These are phyloP conservation scores for Aegle marmelos DNA, from an alignment of 345 rosid genomes.

Conservation along the genomic window DNA sequence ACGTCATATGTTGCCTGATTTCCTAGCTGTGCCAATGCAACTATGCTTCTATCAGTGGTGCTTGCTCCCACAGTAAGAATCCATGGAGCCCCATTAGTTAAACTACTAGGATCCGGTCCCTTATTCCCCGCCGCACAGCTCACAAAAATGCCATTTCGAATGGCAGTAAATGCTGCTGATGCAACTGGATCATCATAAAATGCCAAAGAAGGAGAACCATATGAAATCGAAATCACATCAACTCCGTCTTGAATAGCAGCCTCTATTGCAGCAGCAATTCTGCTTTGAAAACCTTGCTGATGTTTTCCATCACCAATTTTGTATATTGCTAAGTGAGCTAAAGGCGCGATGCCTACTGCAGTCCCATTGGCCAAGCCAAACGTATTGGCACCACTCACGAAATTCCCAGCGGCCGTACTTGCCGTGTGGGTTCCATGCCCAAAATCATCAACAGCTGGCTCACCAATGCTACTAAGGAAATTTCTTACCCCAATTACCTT, in stretches of 20 bases:
- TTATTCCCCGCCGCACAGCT: constrained; percentile 52
- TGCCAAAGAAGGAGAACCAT: constrained; percentile 35
- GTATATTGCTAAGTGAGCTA: no score
- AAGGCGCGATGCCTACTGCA: no score
- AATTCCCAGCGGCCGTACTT: no score
- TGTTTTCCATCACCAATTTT: no score
- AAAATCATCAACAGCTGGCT: not conserved
- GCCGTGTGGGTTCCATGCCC: no score
- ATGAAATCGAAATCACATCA: constrained; percentile 47
- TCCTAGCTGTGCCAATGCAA: constrained; percentile 39
- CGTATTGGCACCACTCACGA: no score
- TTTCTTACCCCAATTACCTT: constrained; percentile 60
- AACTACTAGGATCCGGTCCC: constrained; percentile 31
- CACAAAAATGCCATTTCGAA: constrained; percentile 45
- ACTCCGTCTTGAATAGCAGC: constrained; percentile 19
- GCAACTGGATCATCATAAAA: constrained; percentile 38
- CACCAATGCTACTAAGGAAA: constrained; percentile 10
- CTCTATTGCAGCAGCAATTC: no score
- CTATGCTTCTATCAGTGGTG: constrained; percentile 47
- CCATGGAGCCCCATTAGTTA: constrained; percentile 61
- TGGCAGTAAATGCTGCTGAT: constrained; percentile 39
- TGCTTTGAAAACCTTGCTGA: no score
- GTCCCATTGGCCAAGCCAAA: no score
- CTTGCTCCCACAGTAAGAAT: constrained; percentile 17
- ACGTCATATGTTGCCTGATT: constrained; percentile 37